Percentiles rank a stretch among this genome's conserved stretches.
These are phyloP conservation scores for Backusella circina DNA, from an alignment of 192 early-diverging fungal species.

Conservation along the genomic window DNA sequence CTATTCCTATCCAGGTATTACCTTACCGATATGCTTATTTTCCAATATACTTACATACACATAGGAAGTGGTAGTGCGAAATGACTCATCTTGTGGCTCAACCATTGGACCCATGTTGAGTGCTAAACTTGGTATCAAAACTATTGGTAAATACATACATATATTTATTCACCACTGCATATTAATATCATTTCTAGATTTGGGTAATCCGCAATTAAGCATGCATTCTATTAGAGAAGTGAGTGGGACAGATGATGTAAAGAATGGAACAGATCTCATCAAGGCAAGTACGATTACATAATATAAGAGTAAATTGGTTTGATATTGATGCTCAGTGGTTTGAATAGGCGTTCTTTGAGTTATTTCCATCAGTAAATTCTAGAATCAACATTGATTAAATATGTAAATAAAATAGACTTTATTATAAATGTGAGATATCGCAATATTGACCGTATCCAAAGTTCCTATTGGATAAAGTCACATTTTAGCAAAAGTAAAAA, in stretches of 20 bases:
- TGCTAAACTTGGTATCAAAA: constrained; percentile 90
- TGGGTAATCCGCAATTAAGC: constrained; percentile 92
- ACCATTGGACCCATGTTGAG: constrained; percentile 97
- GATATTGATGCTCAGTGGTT: too few relatives aligned
- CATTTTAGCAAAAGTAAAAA: too few relatives aligned
- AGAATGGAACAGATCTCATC: constrained; percentile 83
- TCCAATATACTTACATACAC: not conserved
- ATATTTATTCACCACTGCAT: too few relatives aligned
- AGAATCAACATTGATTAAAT: constrained; percentile 14
- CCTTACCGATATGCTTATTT: not conserved
- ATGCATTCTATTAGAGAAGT: constrained; percentile 98
- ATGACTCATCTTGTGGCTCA: constrained; percentile 91
- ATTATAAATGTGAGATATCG: too few relatives aligned
- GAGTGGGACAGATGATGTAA: constrained; percentile 87
- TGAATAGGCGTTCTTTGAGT: constrained; percentile 18
- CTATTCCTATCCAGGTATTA: constrained; percentile 80
- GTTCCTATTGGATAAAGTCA: not conserved
- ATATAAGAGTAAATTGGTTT: too few relatives aligned
- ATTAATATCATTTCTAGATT: too few relatives aligned
- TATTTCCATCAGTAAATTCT: constrained; percentile 11
- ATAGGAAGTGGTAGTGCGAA: constrained; percentile 79
- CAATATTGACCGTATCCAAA: too few relatives aligned
- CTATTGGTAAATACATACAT: constrained; percentile 64
- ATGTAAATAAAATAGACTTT: too few relatives aligned
- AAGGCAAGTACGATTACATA: constrained; percentile 39